phyloP scores from a whole-genome alignment of 2,329 filamentous ascomycete genomes.

The Ophiocordyceps camponoti-rufipedis region DNA sequence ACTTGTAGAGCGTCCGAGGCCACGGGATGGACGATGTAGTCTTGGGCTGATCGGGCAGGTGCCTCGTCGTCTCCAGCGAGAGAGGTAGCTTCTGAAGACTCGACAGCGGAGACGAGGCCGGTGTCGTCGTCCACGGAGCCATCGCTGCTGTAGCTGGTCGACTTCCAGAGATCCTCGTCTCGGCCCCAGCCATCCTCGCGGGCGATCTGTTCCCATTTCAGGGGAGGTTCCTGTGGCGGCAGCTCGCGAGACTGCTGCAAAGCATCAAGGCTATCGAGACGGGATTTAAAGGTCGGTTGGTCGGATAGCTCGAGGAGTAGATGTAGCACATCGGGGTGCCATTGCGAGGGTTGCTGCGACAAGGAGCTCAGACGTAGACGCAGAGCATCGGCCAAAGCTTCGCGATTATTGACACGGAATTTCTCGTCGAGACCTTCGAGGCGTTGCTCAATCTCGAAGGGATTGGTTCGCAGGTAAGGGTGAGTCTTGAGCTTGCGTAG shows the following conservation, averaged over 20 bases:
- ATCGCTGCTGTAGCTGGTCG: constrained; percentile 46
- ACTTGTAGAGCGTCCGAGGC: constrained; percentile 13
- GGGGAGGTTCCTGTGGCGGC: constrained; percentile 22
- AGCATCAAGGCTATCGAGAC: constrained; percentile 41
- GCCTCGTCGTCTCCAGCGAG: constrained; percentile 13
- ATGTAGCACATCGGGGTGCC: constrained; percentile 62
- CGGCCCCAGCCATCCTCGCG: constrained; percentile 55
- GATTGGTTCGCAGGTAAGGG: constrained; percentile 48
- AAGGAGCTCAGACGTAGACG: constrained; percentile 39
- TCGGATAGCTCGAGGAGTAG: constrained; percentile 70
- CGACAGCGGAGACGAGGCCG: constrained; percentile 16
- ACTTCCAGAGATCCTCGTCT: constrained; percentile 51
- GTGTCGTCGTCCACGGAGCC: constrained; percentile 37
- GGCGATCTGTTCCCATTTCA: constrained; percentile 69
- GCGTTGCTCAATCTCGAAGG: constrained; percentile 49
- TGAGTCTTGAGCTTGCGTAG: constrained; percentile 34
- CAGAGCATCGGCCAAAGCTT: constrained; percentile 60
- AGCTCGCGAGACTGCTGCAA: constrained; percentile 24
- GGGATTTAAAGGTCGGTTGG: constrained; percentile 53
- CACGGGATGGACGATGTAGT: constrained; percentile 17
- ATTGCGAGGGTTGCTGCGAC: constrained; percentile 30
- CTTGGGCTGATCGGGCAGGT: constrained; percentile 8
- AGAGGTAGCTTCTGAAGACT: constrained; percentile 17
- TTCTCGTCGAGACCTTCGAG: constrained; percentile 68
- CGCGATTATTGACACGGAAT: constrained; percentile 62